Evolutionary conservation across 1,284 basidiomycete genomes (phyloP), one percentile per base, ranked within the genome.

Genomic region (Austroboletus novae-zelandiae): DNA sequence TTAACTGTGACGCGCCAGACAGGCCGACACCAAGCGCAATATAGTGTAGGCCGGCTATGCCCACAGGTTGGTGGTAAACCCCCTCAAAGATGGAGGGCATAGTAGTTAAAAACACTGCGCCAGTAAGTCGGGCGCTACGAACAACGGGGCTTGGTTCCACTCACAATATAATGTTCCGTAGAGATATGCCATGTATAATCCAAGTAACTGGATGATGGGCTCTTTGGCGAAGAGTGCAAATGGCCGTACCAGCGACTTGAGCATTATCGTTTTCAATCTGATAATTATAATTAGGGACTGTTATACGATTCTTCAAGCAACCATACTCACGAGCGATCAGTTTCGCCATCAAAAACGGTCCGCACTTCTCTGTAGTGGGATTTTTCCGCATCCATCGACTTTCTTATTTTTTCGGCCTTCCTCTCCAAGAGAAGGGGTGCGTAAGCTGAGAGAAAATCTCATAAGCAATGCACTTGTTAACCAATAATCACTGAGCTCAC

Each of bases 1-100:
- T 78, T 8, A 76, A 40, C 57, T 84, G 81, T 1, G 78, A 74
- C 2, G 69, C 73, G 11, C 57, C 64, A 0, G 61, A 64, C 27
- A 79, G 56, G 18, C 77, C 77, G 9, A 78, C 43, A 8, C 76
- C 79, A 23, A 83, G 70, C 8, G 81, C 73, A 43, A 83, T 63
- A 57, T 84, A 84, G 59, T 83, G 71, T 17, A 82, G 64, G 0
- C 78, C 85, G 0, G 82, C 77, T 44, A 88, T 84, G 43, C 80
- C 77, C 36, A 75, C 62, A 2, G 61, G 53, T 65, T 84, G 61
- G 23, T 67, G 58, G 55, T 88, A 87, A 0, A 72, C 62, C 4
- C 68, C 69, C 45, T 72, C 66, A 57, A 83, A 91, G 23, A 88
- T 86, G 1, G 65, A 56, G 0, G 83, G 79, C 18, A 91, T 83